Evolutionary conservation across 2,329 filamentous ascomycete genomes (phyloP).

Genomic region (Fusarium proliferatum): DNA sequence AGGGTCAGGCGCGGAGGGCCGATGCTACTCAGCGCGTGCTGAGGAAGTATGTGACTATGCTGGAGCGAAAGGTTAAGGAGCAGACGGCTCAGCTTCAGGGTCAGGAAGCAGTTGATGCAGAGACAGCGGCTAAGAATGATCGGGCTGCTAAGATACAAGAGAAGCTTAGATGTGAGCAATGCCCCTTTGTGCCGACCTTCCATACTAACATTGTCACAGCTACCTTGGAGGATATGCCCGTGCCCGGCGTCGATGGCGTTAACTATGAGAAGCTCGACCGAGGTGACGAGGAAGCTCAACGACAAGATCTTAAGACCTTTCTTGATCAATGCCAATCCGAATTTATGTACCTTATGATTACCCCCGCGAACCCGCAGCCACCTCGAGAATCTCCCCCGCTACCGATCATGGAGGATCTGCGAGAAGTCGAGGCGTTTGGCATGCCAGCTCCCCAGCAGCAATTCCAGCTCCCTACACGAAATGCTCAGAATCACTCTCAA

Average conservation of each 20-base stretch:
- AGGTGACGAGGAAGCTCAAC: constrained; percentile 61
- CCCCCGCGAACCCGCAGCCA: constrained; percentile 72
- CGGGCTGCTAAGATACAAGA: constrained; percentile 66
- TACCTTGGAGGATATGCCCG: constrained; percentile 55
- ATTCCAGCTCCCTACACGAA: constrained; percentile 53
- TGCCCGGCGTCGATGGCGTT: constrained; percentile 59
- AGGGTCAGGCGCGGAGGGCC: constrained; percentile 87
- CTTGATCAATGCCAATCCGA: constrained; percentile 73
- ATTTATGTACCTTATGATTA: constrained; percentile 75
- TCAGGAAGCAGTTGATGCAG: constrained; percentile 50
- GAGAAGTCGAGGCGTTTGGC: constrained; percentile 64
- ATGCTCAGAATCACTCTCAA: constrained; percentile 67
- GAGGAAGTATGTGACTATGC: constrained; percentile 88
- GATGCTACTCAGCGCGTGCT: constrained; percentile 90
- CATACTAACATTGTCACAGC: constrained; percentile 48
- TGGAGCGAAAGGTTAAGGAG: constrained; percentile 88
- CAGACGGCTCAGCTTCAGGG: constrained; percentile 78
- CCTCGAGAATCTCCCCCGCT: constrained; percentile 71
- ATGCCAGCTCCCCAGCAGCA: constrained; percentile 58
- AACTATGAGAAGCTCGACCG: constrained; percentile 56
- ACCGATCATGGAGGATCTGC: constrained; percentile 69
- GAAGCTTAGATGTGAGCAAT: constrained; percentile 62
- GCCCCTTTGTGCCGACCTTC: constrained; percentile 1
- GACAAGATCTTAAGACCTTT: constrained; percentile 68
- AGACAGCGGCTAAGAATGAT: constrained; percentile 61